Percentiles rank a stretch among this genome's conserved stretches.
phyloP scores from a whole-genome alignment of 192 early-diverging fungal species.

The Mortierella alpina region DNA sequence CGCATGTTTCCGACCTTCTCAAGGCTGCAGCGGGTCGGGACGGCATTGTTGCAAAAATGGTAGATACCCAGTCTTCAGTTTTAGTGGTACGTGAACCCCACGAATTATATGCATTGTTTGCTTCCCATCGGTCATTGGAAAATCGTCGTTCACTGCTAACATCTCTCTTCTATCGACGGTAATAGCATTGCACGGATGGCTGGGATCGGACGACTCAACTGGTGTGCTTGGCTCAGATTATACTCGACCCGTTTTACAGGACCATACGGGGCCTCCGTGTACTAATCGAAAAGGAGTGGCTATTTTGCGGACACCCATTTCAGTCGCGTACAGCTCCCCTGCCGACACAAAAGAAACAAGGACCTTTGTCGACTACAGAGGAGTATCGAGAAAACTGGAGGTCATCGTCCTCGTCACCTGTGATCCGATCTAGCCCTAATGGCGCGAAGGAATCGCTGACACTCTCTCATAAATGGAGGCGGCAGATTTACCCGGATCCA shows the following conservation, averaged over 20 bases:
- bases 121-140: too few relatives aligned
- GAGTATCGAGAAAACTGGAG: background rate
- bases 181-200: constrained; percentile 60
- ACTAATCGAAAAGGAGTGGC: constrained; percentile 60
- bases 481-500: background rate
- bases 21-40: constrained; percentile 52
- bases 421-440: constrained; percentile 42
- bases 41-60: constrained; percentile 51
- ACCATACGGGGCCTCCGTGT: constrained; percentile 54
- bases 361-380: background rate
- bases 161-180: background rate
- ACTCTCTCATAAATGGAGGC: constrained; percentile 1
- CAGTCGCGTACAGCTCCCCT: constrained; percentile 32
- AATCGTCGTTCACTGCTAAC: background rate
- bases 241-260: constrained; percentile 56
- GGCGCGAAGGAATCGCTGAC: constrained; percentile 35
- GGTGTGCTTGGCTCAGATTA: constrained; percentile 55
- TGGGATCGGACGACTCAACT: constrained; percentile 61
- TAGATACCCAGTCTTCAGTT: constrained; percentile 42
- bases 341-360: constrained; percentile 11
- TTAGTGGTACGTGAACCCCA: constrained; percentile 42
- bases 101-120: too few relatives aligned
- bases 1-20: constrained; percentile 51
- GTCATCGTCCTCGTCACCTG: background rate
- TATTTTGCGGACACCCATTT: constrained; percentile 55